A percentile compares a stretch with the other conserved stretches of the same genome.
Evolutionary conservation across 108 stramenopile genomes (phyloP).

Genomic region (Poteriospumella lacustris): DNA sequence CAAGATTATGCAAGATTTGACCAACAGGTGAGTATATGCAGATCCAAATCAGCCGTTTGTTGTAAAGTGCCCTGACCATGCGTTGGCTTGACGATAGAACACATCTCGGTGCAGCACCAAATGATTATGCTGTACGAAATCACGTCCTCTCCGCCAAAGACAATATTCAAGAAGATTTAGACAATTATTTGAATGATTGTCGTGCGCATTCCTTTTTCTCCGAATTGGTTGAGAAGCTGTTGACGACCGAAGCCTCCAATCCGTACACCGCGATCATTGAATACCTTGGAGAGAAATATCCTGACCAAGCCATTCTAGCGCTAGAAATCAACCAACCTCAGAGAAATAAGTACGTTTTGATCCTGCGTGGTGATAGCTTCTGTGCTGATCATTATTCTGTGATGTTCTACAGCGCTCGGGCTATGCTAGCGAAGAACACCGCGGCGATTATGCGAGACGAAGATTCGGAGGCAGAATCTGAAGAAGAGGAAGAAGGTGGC

Average conservation of each 20-base stretch:
- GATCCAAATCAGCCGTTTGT: no score
- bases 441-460: not conserved
- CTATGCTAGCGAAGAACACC: not conserved
- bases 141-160: not conserved
- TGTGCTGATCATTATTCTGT: no score
- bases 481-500: not conserved
- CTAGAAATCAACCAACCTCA: not conserved
- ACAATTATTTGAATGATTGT: not conserved
- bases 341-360: no score
- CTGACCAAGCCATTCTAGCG: conserved; percentile 6
- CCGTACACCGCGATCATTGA: not conserved
- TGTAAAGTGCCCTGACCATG: no score
- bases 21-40: not conserved
- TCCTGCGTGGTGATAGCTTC: no score
- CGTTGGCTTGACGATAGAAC: no score
- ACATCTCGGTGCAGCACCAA: no score
- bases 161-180: not conserved
- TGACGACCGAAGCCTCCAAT: not conserved
- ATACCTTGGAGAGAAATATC: not conserved
- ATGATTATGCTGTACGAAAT: no score
- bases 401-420: no score
- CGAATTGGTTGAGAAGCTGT: not conserved
- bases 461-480: no score
- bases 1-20: not conserved
- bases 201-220: not conserved